Base-by-base conservation (phyloP, 768 basidiomycete species). In the Fistulinella prunicolor region DNA sequence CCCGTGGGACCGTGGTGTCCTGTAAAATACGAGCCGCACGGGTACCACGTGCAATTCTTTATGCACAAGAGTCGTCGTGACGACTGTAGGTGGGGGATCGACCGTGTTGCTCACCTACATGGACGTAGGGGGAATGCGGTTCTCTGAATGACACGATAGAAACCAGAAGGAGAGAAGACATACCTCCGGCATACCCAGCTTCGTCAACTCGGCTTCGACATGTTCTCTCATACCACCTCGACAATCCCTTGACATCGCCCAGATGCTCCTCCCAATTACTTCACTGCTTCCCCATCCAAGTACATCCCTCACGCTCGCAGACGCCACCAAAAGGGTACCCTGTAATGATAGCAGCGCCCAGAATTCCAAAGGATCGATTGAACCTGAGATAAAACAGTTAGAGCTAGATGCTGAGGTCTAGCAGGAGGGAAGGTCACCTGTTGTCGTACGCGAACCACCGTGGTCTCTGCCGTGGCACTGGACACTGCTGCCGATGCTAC, bases 221-320 rank as follows among this genome's bases (percentile, higher is more conserved):
- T 26, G 44, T 37, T 63, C 54, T 40, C 55, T 56, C 16, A 57
- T 35, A 24, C 50, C 45, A 28, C 28, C 32, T 28, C 51, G 52
- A 41, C 42, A 50, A 40, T 63, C 63, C 20, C 58, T 57, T 12
- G 76, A 55, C 40, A 81, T 64, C 28, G 69, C 68, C 53, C 60
- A 66, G 3, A 83, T 50, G 17, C 62, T 65, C 53, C 70, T 66
- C 6, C 85, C 83, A 19, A 82, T 64, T 10, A 83, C 56, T 44
- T 85, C 83, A 9, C 70, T 70, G 4, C 69, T 63, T 32, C 70
- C 67, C 78, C 79, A 85, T 9, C 85, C 89, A 4, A 92, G 76
- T 10, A 93, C 72, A 57, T 86, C 81, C 53, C 73, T 64, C 42
- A 81, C 72, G 3, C 73, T 77, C 2, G 66, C 60, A 8, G 80